Conservation (phyloP, 805 yeast genomes). For the Kurtzmaniella cleridarum region DNA sequence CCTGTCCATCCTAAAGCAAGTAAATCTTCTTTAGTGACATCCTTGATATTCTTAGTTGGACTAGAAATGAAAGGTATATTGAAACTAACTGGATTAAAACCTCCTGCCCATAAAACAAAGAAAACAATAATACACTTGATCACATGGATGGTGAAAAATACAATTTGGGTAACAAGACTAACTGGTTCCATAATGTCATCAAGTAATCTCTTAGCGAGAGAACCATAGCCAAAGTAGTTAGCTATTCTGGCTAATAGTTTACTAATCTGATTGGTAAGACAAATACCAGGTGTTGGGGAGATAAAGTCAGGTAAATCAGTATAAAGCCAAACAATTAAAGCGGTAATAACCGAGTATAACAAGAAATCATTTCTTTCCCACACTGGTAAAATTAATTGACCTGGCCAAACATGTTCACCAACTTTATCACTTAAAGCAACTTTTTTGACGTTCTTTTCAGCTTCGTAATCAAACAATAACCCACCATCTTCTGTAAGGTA, state of each 20-base stretch:
- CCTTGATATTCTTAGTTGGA: conserved; percentile 22
- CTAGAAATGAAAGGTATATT: conserved; percentile 1
- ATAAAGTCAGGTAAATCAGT: conserved; percentile 87
- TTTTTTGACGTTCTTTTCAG: conserved; percentile 36
- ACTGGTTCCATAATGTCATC: conserved; percentile 42
- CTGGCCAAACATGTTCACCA: conserved; percentile 73
- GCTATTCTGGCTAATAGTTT: conserved; percentile 17
- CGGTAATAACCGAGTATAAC: conserved; percentile 32
- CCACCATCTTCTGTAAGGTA: conserved; percentile 80
- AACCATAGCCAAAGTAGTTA: conserved; percentile 29
- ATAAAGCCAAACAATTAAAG: conserved; percentile 71
- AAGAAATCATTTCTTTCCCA: conserved; percentile 52
- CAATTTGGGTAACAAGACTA: conserved; percentile 47
- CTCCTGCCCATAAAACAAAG: conserved; percentile 58
- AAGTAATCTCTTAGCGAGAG: conserved; percentile 42
- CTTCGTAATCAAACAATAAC: conserved; percentile 58
- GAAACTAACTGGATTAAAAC: conserved; percentile 64
- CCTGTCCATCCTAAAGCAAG: conserved; percentile 92
- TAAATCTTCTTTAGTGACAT: conserved; percentile 51
- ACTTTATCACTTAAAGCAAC: conserved; percentile 46
- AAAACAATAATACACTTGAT: conserved; percentile 56
- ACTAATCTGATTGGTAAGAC: conserved; percentile 59
- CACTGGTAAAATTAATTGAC: conserved; percentile 75
- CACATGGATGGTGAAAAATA: conserved; percentile 69
- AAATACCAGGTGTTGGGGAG: conserved; percentile 89